These are phyloP conservation scores for Colletotrichum kahawae DNA, from an alignment of 2,329 filamentous ascomycete genomes.

Conservation along the genomic window DNA sequence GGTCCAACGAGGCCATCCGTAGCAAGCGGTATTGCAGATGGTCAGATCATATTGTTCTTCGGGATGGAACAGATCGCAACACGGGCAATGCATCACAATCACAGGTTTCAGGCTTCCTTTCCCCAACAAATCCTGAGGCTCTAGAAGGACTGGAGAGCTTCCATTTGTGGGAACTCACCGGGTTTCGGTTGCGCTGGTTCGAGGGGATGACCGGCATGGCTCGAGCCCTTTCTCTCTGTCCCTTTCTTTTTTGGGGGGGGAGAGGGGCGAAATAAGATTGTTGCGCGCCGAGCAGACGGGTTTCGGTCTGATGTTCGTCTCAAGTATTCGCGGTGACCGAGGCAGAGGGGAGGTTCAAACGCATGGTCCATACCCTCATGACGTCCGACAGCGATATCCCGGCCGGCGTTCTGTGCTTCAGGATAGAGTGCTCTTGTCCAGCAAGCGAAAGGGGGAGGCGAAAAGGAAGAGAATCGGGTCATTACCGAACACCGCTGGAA, in stretches of 20 bases:
- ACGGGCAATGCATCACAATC: not conserved
- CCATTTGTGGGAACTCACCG: not conserved
- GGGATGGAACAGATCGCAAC: not conserved
- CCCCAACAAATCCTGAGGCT: not conserved
- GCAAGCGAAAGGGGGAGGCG: not conserved
- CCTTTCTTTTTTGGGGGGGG: not conserved
- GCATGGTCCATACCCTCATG: not conserved
- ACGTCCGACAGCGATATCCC: conserved; percentile 6
- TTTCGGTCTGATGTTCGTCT: conserved; percentile 17
- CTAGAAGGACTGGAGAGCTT: not conserved
- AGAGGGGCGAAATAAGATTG: not conserved
- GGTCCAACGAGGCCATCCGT: not conserved
- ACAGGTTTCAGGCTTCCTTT: not conserved
- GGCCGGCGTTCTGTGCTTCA: not conserved
- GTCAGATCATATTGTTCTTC: not conserved
- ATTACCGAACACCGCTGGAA: not conserved
- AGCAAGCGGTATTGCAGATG: not conserved
- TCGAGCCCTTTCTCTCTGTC: not conserved
- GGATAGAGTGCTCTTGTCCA: not conserved
- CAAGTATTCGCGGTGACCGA: conserved; percentile 7
- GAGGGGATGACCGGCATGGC: not conserved
- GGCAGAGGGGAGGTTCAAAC: not conserved
- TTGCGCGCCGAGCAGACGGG: not conserved
- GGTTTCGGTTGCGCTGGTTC: not conserved
- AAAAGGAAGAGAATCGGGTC: not conserved